A percentile compares a stretch with the other conserved stretches of the same genome.
Conservation (phyloP, 257 asterid species). For the Thymus quinquecostatus region DNA sequence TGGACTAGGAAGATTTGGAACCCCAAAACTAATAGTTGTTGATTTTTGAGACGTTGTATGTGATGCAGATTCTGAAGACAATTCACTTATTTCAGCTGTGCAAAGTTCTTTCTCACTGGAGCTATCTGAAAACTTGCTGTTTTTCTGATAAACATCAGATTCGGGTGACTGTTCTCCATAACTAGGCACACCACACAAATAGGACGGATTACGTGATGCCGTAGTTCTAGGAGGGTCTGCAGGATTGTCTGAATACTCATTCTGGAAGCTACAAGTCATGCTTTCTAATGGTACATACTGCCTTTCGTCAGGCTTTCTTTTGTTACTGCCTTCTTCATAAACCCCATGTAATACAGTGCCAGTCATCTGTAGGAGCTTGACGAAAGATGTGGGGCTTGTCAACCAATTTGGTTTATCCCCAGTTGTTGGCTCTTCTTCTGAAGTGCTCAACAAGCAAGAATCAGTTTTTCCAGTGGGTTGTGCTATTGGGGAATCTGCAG, state of each 20-base stretch:
- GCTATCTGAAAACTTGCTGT: conserved; percentile 26
- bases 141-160: conserved; percentile 33
- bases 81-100: conserved; percentile 56
- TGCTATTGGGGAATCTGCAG: conserved; percentile 50
- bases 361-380: conserved; percentile 64
- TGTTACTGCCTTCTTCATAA: conserved; percentile 38
- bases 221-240: conserved; percentile 27
- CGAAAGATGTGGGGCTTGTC: conserved; percentile 47
- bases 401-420: conserved; percentile 35
- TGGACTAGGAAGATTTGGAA: conserved; percentile 40
- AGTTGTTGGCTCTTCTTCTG: conserved; percentile 50
- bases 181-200: conserved; percentile 29
- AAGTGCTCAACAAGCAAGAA: conserved; percentile 51
- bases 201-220: conserved; percentile 32
- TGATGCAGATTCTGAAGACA: conserved; percentile 63
- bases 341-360: conserved; percentile 41
- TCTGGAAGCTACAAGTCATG: conserved; percentile 34
- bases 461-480: conserved; percentile 55
- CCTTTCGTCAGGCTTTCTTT: conserved; percentile 27
- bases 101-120: conserved; percentile 41
- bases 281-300: conserved; percentile 38
- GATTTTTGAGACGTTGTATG: conserved; percentile 43
- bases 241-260: conserved; percentile 31
- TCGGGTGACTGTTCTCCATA: conserved; percentile 46
- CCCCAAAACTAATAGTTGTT: conserved; percentile 31